Percentiles rank a stretch among this genome's conserved stretches.
Evolutionary conservation across 768 basidiomycete genomes (phyloP).

Genomic region (Tubosaeta brunneosetosa): DNA sequence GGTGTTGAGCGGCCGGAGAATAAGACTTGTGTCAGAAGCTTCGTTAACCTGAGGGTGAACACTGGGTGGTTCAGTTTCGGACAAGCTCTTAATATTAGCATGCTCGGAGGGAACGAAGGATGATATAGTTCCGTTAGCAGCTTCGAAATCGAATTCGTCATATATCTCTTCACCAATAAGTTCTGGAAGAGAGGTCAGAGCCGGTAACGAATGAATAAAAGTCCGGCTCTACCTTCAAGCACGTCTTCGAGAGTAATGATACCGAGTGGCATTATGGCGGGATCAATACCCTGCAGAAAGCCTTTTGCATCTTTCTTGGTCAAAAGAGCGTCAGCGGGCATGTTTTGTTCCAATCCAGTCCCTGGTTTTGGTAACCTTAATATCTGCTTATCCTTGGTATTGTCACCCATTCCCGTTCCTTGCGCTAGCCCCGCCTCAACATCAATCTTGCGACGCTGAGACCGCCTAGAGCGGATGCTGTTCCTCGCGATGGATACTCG

Average conservation of each 20-base stretch:
- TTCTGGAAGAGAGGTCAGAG: conserved; percentile 42
- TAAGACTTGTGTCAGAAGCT: conserved; percentile 18
- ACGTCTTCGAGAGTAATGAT: conserved; percentile 94
- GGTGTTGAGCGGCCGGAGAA: conserved; percentile 39
- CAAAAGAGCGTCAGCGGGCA: conserved; percentile 86
- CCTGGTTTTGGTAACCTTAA: conserved; percentile 29
- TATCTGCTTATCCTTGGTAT: conserved; percentile 23
- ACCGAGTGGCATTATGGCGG: conserved; percentile 77
- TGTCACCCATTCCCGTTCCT: conserved; percentile 12
- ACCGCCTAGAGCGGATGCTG: conserved; percentile 8
- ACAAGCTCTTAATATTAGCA: conserved; percentile 32
- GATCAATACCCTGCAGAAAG: conserved; percentile 81
- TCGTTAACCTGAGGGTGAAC: conserved; percentile 4
- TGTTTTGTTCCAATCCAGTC: conserved; percentile 67
- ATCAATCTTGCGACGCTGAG: conserved; percentile 15
- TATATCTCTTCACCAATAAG: conserved; percentile 92
- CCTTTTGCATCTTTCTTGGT: conserved; percentile 71
- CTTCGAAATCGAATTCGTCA: conserved; percentile 83
- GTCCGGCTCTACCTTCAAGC: conserved; percentile 59
- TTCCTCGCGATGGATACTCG: conserved; percentile 12
- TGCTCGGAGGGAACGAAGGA: conserved; percentile 35
- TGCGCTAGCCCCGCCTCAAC: conserved; percentile 21
- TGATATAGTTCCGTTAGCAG: conserved; percentile 53
- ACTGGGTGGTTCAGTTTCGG: conserved; percentile 13
- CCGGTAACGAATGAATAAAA: background rate